Percentiles rank a stretch among this genome's conserved stretches.
Conservation (phyloP, 495 filamentous ascomycete genomes). For the Aspergillus coremiiformis region DNA sequence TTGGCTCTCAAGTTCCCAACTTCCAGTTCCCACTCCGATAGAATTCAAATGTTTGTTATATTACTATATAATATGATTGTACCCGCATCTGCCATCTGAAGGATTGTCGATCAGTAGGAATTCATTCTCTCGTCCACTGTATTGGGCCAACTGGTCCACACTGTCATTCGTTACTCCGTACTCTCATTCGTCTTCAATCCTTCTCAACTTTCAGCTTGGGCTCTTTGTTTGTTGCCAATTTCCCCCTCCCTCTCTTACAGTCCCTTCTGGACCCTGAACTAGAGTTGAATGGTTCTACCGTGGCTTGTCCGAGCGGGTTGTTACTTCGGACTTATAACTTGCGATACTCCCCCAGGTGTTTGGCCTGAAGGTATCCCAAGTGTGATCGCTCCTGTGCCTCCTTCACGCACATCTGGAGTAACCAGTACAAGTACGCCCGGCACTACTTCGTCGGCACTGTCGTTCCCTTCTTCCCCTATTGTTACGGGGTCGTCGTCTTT, state of each 20-base stretch:
- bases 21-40: not conserved
- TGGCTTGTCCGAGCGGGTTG: conserved; percentile 25
- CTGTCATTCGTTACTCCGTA: conserved; percentile 20
- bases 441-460: conserved; percentile 9
- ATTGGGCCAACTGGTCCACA: conserved; percentile 4
- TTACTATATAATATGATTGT: conserved; percentile 5
- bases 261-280: conserved; percentile 6
- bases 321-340: conserved; percentile 35
- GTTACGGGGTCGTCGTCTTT: conserved; percentile 10
- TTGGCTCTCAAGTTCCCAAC: no score
- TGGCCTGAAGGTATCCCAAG: conserved; percentile 22
- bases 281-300: conserved; percentile 23
- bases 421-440: not conserved
- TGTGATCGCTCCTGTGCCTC: conserved; percentile 20
- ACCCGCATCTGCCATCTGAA: not conserved
- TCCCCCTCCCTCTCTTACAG: not conserved
- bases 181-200: conserved; percentile 1
- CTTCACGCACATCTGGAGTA: conserved; percentile 11
- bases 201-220: not conserved
- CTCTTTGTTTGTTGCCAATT: no score
- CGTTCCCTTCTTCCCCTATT: conserved; percentile 10
- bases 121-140: not conserved
- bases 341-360: conserved; percentile 30
- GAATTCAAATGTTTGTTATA: no score
- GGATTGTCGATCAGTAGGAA: conserved; percentile 4